Percentiles rank a stretch among this genome's conserved stretches.
These are phyloP conservation scores for Candida ulmi DNA, from an alignment of 805 yeast species.

Conservation along the genomic window DNA sequence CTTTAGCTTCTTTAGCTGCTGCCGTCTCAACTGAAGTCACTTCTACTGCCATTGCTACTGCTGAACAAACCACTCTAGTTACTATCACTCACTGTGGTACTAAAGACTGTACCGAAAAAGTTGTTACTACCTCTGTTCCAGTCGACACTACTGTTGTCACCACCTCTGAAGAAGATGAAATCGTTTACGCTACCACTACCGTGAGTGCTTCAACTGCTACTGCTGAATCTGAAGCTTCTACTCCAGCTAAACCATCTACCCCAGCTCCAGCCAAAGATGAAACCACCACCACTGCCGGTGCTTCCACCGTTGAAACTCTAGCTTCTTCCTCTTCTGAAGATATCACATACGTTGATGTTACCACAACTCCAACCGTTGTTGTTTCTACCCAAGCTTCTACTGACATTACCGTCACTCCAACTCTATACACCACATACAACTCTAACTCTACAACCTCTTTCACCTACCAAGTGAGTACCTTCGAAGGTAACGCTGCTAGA, in stretches of 20 bases:
- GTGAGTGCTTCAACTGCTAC: conserved; percentile 3
- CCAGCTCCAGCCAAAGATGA: conserved; percentile 33
- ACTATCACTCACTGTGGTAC: conserved; percentile 26
- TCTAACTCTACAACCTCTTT: conserved; percentile 14
- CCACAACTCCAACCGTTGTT: conserved; percentile 32
- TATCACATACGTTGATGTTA: conserved; percentile 32
- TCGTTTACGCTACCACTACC: conserved; percentile 17
- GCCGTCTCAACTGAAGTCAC: conserved; percentile 20
- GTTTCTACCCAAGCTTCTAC: conserved; percentile 41
- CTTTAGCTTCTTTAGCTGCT: conserved; percentile 18
- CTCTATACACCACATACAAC: conserved; percentile 29
- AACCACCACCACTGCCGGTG: conserved; percentile 33
- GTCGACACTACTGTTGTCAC: conserved; percentile 6
- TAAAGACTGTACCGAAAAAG: conserved; percentile 10
- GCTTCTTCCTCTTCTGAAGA: conserved; percentile 30
- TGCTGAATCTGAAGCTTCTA: conserved; percentile 1
- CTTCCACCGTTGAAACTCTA: conserved; percentile 9
- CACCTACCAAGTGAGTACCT: conserved; percentile 11
- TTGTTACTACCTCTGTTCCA: conserved; percentile 9
- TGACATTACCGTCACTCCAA: conserved; percentile 29
- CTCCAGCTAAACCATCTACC: not conserved
- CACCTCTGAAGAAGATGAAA: conserved; percentile 18
- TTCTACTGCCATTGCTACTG: conserved; percentile 12
- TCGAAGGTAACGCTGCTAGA: conserved; percentile 17
- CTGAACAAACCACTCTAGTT: conserved; percentile 14